These are phyloP conservation scores for Wolfiporia cocos DNA, from an alignment of 1,284 basidiomycete species.

Conservation along the genomic window DNA sequence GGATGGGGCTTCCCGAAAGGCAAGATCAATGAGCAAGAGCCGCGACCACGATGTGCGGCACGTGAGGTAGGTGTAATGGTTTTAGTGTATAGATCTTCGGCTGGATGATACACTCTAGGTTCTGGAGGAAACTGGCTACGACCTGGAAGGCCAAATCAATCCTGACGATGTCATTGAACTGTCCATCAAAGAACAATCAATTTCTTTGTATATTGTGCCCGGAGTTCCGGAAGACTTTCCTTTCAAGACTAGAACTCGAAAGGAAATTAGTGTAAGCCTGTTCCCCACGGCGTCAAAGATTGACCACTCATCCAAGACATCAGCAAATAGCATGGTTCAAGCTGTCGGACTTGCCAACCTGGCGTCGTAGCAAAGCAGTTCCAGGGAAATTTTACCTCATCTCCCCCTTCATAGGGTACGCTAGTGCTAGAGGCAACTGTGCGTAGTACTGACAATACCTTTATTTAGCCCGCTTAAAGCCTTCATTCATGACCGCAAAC, in stretches of 20 bases:
- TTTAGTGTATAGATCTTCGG: neutral
- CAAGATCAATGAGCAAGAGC: constrained; percentile 96
- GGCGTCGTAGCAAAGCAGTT: constrained; percentile 75
- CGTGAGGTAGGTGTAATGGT: constrained; percentile 64
- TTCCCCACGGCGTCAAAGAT: constrained; percentile 1
- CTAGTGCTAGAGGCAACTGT: constrained; percentile 7
- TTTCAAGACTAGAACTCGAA: constrained; percentile 92
- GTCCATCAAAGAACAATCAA: constrained; percentile 84
- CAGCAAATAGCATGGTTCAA: constrained; percentile 98
- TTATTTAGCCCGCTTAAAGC: constrained; percentile 52
- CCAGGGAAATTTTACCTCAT: constrained; percentile 93
- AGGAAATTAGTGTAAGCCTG: constrained; percentile 91
- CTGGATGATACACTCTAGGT: constrained; percentile 58
- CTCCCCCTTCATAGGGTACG: constrained; percentile 89
- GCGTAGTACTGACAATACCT: neutral
- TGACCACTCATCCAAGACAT: constrained; percentile 1
- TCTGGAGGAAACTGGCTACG: constrained; percentile 91
- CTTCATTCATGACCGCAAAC: constrained; percentile 42
- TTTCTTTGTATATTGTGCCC: constrained; percentile 90
- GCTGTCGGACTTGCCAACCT: constrained; percentile 87
- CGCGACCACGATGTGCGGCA: constrained; percentile 77
- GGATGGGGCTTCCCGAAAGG: constrained; percentile 99
- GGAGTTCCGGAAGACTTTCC: constrained; percentile 86
- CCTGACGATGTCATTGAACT: constrained; percentile 77
- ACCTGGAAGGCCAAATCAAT: constrained; percentile 68